A percentile compares a stretch with the other conserved stretches of the same genome.
Evolutionary conservation across 306 rosid species (phyloP).

Genomic region (Lotus japonicus): DNA sequence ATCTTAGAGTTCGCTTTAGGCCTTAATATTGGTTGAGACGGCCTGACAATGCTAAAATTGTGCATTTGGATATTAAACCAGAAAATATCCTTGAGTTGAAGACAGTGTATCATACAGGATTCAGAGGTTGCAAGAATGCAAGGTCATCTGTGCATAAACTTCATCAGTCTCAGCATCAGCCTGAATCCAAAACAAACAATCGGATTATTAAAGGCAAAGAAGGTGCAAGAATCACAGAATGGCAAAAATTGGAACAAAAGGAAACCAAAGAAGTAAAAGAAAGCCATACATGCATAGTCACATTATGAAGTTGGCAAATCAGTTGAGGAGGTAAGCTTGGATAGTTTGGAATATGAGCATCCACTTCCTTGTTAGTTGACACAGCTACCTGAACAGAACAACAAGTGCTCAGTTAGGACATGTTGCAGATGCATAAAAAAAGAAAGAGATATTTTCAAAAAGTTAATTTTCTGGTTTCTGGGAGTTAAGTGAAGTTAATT

Average conservation of each 20-base stretch:
- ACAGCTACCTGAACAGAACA: constrained; percentile 66
- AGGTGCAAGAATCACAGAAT: background rate
- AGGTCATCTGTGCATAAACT: constrained; percentile 94
- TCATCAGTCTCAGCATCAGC: constrained; percentile 88
- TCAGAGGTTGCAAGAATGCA: constrained; percentile 93
- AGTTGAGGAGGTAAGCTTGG: constrained; percentile 97
- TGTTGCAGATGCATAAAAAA: constrained; percentile 2
- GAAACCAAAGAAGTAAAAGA: constrained; percentile 11
- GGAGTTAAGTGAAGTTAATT: background rate
- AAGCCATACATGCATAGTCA: constrained; percentile 88
- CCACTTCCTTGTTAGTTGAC: constrained; percentile 92
- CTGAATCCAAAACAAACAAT: constrained; percentile 38
- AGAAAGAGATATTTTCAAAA: background rate
- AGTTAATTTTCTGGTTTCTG: background rate
- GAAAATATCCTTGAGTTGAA: no score
- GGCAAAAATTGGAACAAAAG: background rate
- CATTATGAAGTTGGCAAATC: constrained; percentile 89
- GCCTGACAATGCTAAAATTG: no score
- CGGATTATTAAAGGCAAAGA: constrained; percentile 4
- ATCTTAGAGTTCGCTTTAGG: no score
- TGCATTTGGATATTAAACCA: no score
- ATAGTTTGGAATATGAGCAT: constrained; percentile 81
- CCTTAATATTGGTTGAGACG: no score
- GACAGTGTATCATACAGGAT: constrained; percentile 45
- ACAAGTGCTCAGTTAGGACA: constrained; percentile 8